These are phyloP conservation scores for Calocybe cyanea DNA, from an alignment of 768 basidiomycete genomes.

Conservation along the genomic window DNA sequence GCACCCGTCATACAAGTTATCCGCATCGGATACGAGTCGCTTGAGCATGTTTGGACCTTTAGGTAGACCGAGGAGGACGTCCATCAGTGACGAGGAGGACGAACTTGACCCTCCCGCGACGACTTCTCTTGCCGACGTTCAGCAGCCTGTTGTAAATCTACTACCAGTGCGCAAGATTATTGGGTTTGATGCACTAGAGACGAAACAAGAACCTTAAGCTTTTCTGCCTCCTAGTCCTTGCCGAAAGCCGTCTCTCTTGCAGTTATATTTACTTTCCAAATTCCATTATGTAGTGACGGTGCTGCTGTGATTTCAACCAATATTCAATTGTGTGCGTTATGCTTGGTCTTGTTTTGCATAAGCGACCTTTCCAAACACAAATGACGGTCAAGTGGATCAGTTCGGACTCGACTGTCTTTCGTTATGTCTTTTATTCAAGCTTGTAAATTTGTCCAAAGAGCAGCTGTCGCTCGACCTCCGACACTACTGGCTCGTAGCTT, in stretches of 20 bases:
- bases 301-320: too few relatives aligned
- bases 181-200: constrained; percentile 41
- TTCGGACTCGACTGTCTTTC: neutral
- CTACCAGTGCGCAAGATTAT: constrained; percentile 56
- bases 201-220: too few relatives aligned
- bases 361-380: too few relatives aligned
- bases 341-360: too few relatives aligned
- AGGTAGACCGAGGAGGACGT: constrained; percentile 43
- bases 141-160: constrained; percentile 53
- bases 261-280: too few relatives aligned
- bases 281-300: too few relatives aligned
- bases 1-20: constrained; percentile 38
- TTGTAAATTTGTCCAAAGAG: constrained; percentile 27
- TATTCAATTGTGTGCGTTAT: too few relatives aligned
- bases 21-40: constrained; percentile 38
- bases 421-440: constrained; percentile 57
- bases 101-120: constrained; percentile 42
- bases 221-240: too few relatives aligned
- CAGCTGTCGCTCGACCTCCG: constrained; percentile 16
- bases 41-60: constrained; percentile 61
- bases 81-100: constrained; percentile 63
- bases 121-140: constrained; percentile 24
- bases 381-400: too few relatives aligned
- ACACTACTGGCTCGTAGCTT: constrained; percentile 22
- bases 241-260: too few relatives aligned